Evolutionary conservation across 1,284 basidiomycete species (phyloP), one percentile per base, ranked within the genome.

Genomic region (Ustilago cynodontis): DNA sequence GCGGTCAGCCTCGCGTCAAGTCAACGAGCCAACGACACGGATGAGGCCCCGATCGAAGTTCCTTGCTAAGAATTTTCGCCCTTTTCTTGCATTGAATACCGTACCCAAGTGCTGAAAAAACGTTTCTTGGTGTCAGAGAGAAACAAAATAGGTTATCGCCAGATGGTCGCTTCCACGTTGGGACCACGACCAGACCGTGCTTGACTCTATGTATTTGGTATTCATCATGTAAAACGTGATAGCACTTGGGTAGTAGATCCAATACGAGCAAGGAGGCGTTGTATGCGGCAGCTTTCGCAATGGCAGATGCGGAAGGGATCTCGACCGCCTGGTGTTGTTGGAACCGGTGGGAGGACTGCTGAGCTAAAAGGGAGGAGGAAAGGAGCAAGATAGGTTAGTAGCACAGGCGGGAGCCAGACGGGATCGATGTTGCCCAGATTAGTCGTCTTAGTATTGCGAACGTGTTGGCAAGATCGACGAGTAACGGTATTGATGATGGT

Each of bases 131-230:
- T 41, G 51, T 71, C 69, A 71, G 69, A 63, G 35, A 56, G 59
- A 64, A 72, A 63, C 59, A 66, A 72, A 72, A 63, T 54, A 63
- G 54, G 64, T 63, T 75, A 75, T 75, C 72, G 72, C 73, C 67
- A 76, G 58, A 60, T 71, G 64, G 43, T 67, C 73, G 68, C 72
- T 71, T 75, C 72, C 72, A 75, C 72, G 67, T 74, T 70, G 72
- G 72, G 68, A 76, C 60, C 65, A 76, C 68, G 73, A 71, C 64
- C 60, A 50, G 62, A 61, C 73, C 73, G 73, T 76, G 73, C 73
- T 76, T 76, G 73, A 76, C 73, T 76, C 73, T 76, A 76, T 71
- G 61, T 76, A 76, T 76, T 71, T 70, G 67, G 58, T 71, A 71
- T 56, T 75, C 72, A 75, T 75, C 72, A 75, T 75, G 31, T 58